A percentile compares a stretch with the other conserved stretches of the same genome.
phyloP scores from a whole-genome alignment of 202 grass and related monocot species.

The Alloteropsis angusta region DNA sequence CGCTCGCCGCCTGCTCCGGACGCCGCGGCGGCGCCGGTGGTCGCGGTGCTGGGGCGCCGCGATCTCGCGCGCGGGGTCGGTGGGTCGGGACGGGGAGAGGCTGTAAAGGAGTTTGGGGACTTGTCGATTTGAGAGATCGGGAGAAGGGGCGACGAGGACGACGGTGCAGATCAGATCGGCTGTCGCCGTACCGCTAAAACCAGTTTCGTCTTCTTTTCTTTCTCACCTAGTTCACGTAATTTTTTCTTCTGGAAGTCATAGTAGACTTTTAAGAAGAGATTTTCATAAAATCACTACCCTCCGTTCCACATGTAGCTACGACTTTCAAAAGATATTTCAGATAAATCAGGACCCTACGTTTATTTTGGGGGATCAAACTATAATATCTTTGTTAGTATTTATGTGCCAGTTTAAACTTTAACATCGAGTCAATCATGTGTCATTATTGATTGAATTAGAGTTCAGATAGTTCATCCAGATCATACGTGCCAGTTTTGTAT shows the following conservation, averaged over 20 bases:
- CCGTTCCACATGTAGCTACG: not conserved
- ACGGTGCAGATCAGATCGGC: conserved; percentile 30
- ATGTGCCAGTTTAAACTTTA: too few species aligned
- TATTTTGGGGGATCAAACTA: not conserved
- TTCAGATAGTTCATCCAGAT: too few species aligned
- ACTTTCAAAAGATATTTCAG: not conserved
- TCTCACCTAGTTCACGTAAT: not conserved
- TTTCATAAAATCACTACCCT: not conserved
- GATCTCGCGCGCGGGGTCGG: conserved; percentile 33
- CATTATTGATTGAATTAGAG: too few species aligned
- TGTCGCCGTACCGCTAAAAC: not conserved
- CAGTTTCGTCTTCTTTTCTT: not conserved
- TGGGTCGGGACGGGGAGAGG: not conserved
- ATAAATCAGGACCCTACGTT: not conserved
- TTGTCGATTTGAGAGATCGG: conserved; percentile 13
- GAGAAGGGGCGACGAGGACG: not conserved
- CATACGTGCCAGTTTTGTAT: too few species aligned
- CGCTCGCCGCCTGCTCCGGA: conserved; percentile 16
- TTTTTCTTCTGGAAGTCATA: not conserved
- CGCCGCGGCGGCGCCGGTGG: conserved; percentile 7
- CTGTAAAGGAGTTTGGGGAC: not conserved
- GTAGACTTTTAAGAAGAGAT: not conserved
- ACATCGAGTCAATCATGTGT: too few species aligned
- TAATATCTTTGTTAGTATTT: too few species aligned
- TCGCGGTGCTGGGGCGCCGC: not conserved